Percentiles rank a stretch among this genome's conserved stretches.
Conservation (phyloP, 352 stramenopile genomes). For the Phytopythium aichiense region DNA sequence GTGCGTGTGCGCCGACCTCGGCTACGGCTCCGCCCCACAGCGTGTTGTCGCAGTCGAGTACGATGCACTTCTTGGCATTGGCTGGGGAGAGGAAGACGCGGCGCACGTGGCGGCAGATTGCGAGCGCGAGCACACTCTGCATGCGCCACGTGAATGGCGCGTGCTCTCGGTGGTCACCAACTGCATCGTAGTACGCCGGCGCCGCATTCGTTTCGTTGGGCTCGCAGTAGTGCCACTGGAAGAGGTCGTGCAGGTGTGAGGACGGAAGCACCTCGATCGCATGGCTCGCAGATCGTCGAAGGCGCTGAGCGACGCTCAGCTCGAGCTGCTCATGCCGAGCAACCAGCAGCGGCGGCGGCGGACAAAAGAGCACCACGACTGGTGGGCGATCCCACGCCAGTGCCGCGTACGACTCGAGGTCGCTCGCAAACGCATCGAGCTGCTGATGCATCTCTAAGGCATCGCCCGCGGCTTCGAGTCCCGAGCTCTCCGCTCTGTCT, state of each 20-base stretch:
- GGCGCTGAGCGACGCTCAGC: constrained; percentile 10
- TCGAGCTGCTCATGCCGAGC: constrained; percentile 12
- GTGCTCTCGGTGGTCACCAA: constrained; percentile 51
- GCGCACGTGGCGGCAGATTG: constrained; percentile 45
- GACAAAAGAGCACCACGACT: constrained; percentile 39
- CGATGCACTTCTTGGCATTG: constrained; percentile 59
- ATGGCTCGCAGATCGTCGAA: constrained; percentile 14
- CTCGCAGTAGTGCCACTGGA: constrained; percentile 17
- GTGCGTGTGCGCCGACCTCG: constrained; percentile 34
- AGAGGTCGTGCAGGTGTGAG: constrained; percentile 19
- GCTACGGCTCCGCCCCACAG: constrained; percentile 64
- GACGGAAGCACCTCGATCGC: constrained; percentile 32
- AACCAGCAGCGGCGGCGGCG: constrained; percentile 14
- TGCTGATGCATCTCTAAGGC: not conserved
- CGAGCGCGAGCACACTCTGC: constrained; percentile 44
- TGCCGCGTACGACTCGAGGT: constrained; percentile 22
- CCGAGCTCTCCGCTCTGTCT: not conserved
- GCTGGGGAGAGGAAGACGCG: constrained; percentile 27
- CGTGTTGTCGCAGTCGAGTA: constrained; percentile 78
- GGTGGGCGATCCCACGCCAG: constrained; percentile 6
- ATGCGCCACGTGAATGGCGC: constrained; percentile 64
- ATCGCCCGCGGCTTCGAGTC: not conserved
- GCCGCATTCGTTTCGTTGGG: not conserved
- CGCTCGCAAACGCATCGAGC: constrained; percentile 16
- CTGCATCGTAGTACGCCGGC: constrained; percentile 37